A percentile compares a stretch with the other conserved stretches of the same genome.
Evolutionary conservation across 495 filamentous ascomycete genomes (phyloP).

Genomic region (Pseudevernia furfuracea): DNA sequence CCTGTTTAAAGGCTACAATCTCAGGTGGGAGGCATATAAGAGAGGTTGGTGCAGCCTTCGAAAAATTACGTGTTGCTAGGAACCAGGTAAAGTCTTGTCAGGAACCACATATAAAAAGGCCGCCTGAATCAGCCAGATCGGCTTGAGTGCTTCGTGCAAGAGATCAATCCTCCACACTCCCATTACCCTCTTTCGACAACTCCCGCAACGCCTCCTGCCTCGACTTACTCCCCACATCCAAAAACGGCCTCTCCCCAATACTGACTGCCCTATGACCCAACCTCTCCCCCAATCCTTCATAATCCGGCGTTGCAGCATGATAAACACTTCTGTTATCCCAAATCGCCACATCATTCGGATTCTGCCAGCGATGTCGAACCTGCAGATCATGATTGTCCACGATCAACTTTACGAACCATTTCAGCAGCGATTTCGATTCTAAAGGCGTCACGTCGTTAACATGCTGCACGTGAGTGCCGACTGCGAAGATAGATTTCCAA

Average conservation of each 20-base stretch:
- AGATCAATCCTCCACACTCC: too few species aligned
- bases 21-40: too few species aligned
- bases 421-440: conserved; percentile 55
- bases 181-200: background rate
- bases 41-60: too few species aligned
- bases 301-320: conserved; percentile 67
- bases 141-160: too few species aligned
- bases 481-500: conserved; percentile 67
- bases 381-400: conserved; percentile 76
- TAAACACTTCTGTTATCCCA: conserved; percentile 72
- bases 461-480: conserved; percentile 50
- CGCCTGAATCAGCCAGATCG: too few species aligned
- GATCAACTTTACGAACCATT: conserved; percentile 56
- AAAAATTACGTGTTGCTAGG: too few species aligned
- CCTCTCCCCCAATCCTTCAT: conserved; percentile 50
- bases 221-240: conserved; percentile 46
- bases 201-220: conserved; percentile 22
- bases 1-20: too few species aligned
- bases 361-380: conserved; percentile 59
- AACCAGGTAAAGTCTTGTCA: too few species aligned
- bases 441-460: conserved; percentile 60
- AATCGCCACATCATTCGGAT: conserved; percentile 59
- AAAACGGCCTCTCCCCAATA: conserved; percentile 62
- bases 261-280: conserved; percentile 56
- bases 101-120: too few species aligned